Evolutionary conservation across 352 stramenopile genomes (phyloP), one percentile per base, ranked within the genome.

Genomic region (Sclerospora graminicola): DNA sequence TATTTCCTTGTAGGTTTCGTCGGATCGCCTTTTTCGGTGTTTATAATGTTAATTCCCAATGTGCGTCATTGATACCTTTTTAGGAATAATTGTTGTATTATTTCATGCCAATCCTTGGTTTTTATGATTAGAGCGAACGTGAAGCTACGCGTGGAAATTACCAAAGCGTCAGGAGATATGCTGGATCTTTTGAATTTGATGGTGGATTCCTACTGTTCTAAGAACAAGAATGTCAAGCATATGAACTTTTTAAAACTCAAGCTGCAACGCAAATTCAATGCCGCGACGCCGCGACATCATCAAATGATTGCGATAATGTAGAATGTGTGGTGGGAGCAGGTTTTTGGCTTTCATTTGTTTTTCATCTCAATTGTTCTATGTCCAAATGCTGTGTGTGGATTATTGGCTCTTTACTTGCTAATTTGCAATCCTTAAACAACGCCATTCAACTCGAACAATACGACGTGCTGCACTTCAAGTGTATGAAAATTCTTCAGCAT

Each of bases 241-340:
- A n/a, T n/a, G n/a, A n/a, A n/a, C n/a, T n/a, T n/a, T n/a, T n/a
- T n/a, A n/a, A n/a, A n/a, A n/a, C n/a, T n/a, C n/a, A n/a, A n/a
- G n/a, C n/a, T n/a, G n/a, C n/a, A n/a, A n/a, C n/a, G n/a, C n/a
- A n/a, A n/a, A n/a, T n/a, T n/a, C n/a, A n/a, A n/a, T n/a, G n/a
- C n/a, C n/a, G n/a, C n/a, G 1, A 20, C 42, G 0, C 72, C 59
- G 1, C 72, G 75, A 10, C 61, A 84, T 31, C 56, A 47, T 13
- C 62, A 62, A 2, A 90, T 90, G 78, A 60, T 46, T 15, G 54
- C 38, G 4, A 43, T 90, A 0, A 29, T 90, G 10, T 67, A 83
- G 0, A 63, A 88, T 28, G 78, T 82, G 20, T 90, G 78, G 78
- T 90, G 75, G 78, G 78, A 90, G 44, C 78, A 90, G 48, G 57